Evolutionary conservation across 495 filamentous ascomycete genomes (phyloP).

Genomic region (Aspergillus heteromorphus): DNA sequence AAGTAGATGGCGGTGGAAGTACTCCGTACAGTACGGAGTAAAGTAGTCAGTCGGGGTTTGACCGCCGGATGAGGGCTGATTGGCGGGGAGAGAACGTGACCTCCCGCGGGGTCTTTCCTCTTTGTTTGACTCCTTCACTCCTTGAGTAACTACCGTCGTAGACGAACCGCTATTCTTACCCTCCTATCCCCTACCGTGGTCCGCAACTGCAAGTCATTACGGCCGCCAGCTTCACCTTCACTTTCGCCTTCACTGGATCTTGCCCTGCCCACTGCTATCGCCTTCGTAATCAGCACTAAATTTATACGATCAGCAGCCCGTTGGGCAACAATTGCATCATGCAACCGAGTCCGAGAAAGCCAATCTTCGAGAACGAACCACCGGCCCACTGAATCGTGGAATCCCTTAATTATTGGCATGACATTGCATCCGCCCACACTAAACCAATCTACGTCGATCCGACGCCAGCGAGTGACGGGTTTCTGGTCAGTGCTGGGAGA

Average conservation of each 20-base stretch:
- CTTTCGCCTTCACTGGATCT: background rate
- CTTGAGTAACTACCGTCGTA: background rate
- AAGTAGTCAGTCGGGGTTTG: background rate
- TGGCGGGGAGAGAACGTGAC: background rate
- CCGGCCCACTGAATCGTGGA: background rate
- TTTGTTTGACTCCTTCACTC: background rate
- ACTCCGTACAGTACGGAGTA: background rate
- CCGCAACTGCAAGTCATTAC: background rate
- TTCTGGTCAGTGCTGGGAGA: background rate
- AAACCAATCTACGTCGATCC: background rate
- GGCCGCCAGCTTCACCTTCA: background rate
- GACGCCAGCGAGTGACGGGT: background rate
- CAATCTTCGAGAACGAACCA: background rate
- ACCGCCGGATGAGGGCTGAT: background rate
- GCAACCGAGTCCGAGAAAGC: slow-evolving; percentile 2
- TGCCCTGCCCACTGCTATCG: background rate
- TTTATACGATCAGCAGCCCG: slow-evolving; percentile 5
- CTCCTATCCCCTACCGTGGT: background rate
- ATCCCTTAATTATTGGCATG: background rate
- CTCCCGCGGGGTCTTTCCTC: background rate
- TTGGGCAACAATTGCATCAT: slow-evolving; percentile 13
- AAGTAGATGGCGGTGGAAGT: background rate
- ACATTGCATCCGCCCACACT: background rate
- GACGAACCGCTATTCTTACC: background rate
- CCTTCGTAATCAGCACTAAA: background rate